Conservation (phyloP, 768 basidiomycete species). For the Tulasnella sp. region DNA sequence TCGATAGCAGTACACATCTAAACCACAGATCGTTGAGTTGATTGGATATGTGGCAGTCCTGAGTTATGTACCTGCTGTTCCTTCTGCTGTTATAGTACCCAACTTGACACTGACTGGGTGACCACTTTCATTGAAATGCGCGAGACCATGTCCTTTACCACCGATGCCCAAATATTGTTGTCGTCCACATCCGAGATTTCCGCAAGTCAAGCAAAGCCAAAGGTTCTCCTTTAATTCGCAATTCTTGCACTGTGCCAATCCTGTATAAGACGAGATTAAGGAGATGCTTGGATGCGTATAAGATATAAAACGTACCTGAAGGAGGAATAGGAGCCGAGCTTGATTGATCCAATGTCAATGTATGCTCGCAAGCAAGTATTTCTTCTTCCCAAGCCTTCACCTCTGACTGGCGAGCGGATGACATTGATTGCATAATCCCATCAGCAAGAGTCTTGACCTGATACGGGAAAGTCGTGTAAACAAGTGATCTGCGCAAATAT, state of each 20-base stretch:
- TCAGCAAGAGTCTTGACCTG: constrained; percentile 47
- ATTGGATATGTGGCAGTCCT: constrained; percentile 1
- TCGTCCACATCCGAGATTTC: constrained; percentile 79
- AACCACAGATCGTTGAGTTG: background rate
- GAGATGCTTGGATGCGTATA: background rate
- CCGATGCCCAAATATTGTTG: constrained; percentile 65
- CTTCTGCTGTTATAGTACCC: constrained; percentile 94
- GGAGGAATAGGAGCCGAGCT: constrained; percentile 37
- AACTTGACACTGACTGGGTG: constrained; percentile 85
- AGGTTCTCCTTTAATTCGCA: constrained; percentile 86
- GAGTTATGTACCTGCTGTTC: constrained; percentile 54
- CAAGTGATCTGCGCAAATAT: background rate
- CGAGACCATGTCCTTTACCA: constrained; percentile 83
- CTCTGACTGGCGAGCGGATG: constrained; percentile 84
- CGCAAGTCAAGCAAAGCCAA: constrained; percentile 92
- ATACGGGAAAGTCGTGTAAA: constrained; percentile 22
- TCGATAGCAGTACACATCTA: constrained; percentile 86
- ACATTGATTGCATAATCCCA: constrained; percentile 64
- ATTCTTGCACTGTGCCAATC: constrained; percentile 63
- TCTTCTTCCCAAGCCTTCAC: constrained; percentile 99
- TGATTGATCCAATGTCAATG: constrained; percentile 41
- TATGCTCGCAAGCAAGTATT: constrained; percentile 74
- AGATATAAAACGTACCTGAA: constrained; percentile 32
- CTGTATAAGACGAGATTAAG: constrained; percentile 26
- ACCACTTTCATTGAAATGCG: constrained; percentile 54